Evolutionary conservation across 2,329 filamentous ascomycete genomes (phyloP), one percentile per base, ranked within the genome.

Genomic region (Metarhizium robertsii): DNA sequence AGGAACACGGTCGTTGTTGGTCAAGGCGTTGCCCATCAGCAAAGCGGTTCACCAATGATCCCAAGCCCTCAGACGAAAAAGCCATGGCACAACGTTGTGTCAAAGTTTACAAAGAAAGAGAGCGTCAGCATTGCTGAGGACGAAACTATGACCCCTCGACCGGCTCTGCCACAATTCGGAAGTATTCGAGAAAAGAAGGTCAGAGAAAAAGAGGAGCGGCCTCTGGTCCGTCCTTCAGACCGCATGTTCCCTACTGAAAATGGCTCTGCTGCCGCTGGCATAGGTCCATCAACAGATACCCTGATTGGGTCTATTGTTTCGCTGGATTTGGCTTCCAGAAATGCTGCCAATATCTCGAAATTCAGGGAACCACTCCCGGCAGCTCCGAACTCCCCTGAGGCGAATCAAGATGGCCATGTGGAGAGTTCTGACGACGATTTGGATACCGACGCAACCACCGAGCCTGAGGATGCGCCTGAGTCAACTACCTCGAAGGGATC

Each of bases 111-210:
- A 62, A 79, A 79, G 66, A 80, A 79, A 61, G 80, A 81, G 4
- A 64, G 63, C 0, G 53, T 71, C 16, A 57, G 69, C 11, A 60
- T 76, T 2, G 77, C 85, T n/a, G 82, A 87, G 34, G 83, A 87
- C 46, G 79, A 85, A 57, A 72, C 83, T 14, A 89, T 90, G 85
- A 83, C 83, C 61, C 88, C 88, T n/a, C 75, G 87, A 36, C 87
- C 88, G 6, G 84, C 83, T 1, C 71, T 92, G 42, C 88, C 88
- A 2, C 85, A 79, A 1, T 92, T 92, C 67, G 87, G 87, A 18
- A 91, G 88, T 63, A 76, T 92, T 25, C 78, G 86, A 25, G 82
- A 85, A 32, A 83, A 80, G 67, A 84, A 83, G 60, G 65, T 70
- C 7, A 77, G 72, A 43, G 77, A 82, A 52, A 62, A 71, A 0